Percentiles rank a stretch among this genome's conserved stretches.
Conservation (phyloP, 2,329 filamentous ascomycete genomes). For the Venturia carpophila region DNA sequence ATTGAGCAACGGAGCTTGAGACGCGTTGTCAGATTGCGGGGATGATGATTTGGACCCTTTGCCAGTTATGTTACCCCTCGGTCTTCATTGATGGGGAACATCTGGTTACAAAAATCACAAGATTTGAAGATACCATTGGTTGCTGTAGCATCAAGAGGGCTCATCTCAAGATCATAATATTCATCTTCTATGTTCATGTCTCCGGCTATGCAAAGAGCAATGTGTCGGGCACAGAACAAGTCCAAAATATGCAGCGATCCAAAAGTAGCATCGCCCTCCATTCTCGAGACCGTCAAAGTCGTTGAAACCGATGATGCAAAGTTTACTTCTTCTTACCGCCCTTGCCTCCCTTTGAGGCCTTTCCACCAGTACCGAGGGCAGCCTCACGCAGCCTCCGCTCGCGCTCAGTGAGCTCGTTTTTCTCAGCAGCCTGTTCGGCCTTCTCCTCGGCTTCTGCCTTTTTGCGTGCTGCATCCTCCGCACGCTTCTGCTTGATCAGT, state of each 20-base stretch:
- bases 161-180: slow-evolving; percentile 8
- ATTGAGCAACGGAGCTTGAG: background rate
- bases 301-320: background rate
- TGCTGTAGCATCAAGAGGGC: background rate
- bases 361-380: slow-evolving; percentile 15
- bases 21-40: background rate
- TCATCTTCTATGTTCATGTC: background rate
- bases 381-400: slow-evolving; percentile 34
- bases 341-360: slow-evolving; percentile 10
- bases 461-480: slow-evolving; percentile 73
- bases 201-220: background rate
- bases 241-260: slow-evolving; percentile 4
- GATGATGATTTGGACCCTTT: background rate
- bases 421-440: slow-evolving; percentile 49
- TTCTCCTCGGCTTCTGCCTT: slow-evolving; percentile 54
- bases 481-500: slow-evolving; percentile 77
- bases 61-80: background rate
- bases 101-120: background rate
- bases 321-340: slow-evolving; percentile 20
- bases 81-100: background rate
- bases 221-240: background rate
- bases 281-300: background rate
- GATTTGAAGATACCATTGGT: background rate
- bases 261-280: background rate
- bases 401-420: slow-evolving; percentile 41